These are phyloP conservation scores for Coemansia sp. DNA, from an alignment of 192 early-diverging fungal genomes.

Conservation along the genomic window DNA sequence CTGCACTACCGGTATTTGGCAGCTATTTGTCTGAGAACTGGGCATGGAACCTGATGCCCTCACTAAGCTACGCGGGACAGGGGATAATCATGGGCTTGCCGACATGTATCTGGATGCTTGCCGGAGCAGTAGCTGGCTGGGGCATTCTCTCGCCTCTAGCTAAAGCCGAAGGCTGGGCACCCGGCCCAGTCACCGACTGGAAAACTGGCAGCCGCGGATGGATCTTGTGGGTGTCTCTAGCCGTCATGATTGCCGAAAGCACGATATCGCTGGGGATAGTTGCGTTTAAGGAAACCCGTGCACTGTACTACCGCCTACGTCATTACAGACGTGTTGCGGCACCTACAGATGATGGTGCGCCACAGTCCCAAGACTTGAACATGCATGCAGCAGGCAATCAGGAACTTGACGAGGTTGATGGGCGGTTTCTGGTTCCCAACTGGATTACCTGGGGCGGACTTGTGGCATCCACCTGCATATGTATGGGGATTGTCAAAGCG, in stretches of 20 bases:
- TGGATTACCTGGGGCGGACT: slow-evolving; percentile 66
- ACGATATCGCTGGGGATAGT: slow-evolving; percentile 61
- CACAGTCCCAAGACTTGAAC: not conserved
- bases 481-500: slow-evolving; percentile 60
- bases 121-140: slow-evolving; percentile 71
- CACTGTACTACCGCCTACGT: slow-evolving; percentile 11
- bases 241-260: slow-evolving; percentile 76
- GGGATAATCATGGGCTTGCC: slow-evolving; percentile 81
- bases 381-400: slow-evolving; percentile 10
- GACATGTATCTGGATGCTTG: slow-evolving; percentile 68
- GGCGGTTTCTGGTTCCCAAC: slow-evolving; percentile 58
- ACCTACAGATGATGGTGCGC: not conserved
- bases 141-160: slow-evolving; percentile 70
- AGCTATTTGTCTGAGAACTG: slow-evolving; percentile 55
- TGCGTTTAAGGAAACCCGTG: slow-evolving; percentile 39
- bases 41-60: slow-evolving; percentile 72
- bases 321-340: not conserved
- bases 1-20: slow-evolving; percentile 59
- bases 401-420: slow-evolving; percentile 21
- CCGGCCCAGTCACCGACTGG: slow-evolving; percentile 66
- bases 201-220: slow-evolving; percentile 69
- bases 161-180: slow-evolving; percentile 67
- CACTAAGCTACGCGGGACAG: slow-evolving; percentile 73
- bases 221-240: slow-evolving; percentile 78
- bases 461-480: slow-evolving; percentile 58